These are phyloP conservation scores for Mrakia frigida DNA, from an alignment of 768 basidiomycete genomes.

Conservation along the genomic window DNA sequence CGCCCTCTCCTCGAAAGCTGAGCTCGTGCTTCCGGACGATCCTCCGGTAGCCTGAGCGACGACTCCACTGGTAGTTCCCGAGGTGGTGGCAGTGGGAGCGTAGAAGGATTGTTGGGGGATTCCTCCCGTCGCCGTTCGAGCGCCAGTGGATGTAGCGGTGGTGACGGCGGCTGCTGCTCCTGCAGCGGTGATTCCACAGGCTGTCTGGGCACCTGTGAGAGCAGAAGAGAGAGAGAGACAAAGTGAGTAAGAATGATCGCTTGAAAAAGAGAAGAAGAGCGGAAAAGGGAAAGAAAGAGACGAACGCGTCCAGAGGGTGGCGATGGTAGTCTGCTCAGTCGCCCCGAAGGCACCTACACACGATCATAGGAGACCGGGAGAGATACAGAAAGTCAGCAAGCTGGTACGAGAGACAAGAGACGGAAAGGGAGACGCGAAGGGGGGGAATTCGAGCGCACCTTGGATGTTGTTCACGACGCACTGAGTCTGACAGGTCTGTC, in stretches of 20 bases:
- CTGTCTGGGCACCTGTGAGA: not conserved
- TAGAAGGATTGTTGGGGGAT: conserved; percentile 20
- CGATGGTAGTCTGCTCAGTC: conserved; percentile 14
- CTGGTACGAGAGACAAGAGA: too few relatives aligned
- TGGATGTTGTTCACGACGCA: conserved; percentile 19
- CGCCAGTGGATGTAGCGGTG: not conserved
- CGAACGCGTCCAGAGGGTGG: conserved; percentile 14
- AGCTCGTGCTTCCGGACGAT: not conserved
- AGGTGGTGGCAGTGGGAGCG: not conserved
- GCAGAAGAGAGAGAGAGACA: not conserved
- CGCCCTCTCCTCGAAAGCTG: not conserved
- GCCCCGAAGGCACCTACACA: too few relatives aligned
- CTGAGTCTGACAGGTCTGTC: conserved; percentile 19
- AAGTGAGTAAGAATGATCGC: too few relatives aligned
- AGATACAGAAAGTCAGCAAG: too few relatives aligned
- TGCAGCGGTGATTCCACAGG: conserved; percentile 8
- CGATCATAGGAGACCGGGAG: too few relatives aligned
- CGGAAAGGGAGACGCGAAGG: too few relatives aligned
- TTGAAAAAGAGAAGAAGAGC: not conserved
- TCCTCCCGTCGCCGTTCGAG: not conserved
- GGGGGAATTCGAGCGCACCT: not conserved
- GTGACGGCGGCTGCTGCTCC: not conserved
- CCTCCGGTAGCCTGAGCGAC: not conserved
- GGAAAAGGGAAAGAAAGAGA: not conserved
- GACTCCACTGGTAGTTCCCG: conserved; percentile 8